Conservation (phyloP, 345 rosid species). For the Citrus reticulata region DNA sequence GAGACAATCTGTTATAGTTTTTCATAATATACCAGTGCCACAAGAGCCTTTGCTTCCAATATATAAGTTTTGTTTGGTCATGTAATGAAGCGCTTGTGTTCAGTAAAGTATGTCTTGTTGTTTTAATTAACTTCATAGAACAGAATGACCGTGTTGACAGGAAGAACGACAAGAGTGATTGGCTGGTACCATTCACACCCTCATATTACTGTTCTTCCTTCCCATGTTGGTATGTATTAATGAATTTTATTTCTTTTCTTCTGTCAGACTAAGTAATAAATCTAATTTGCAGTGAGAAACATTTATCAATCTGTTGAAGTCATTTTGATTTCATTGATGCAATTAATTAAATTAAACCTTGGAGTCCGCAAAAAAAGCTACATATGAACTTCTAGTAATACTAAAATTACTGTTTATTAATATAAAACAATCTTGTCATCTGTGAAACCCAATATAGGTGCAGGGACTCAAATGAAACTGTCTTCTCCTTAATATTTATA, state of each 20-base stretch:
- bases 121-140: slow-evolving; percentile 43
- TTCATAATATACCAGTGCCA: too few species aligned
- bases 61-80: not conserved
- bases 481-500: not conserved
- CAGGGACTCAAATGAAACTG: not conserved
- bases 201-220: slow-evolving; percentile 95
- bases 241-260: not conserved
- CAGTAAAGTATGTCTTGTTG: not conserved
- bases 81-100: not conserved
- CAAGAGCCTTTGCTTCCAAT: not conserved
- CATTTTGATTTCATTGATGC: not conserved
- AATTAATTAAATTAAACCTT: not conserved
- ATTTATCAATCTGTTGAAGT: not conserved
- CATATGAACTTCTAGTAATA: not conserved
- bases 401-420: not conserved
- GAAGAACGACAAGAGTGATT: slow-evolving; percentile 86
- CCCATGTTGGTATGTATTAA: slow-evolving; percentile 78
- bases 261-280: not conserved
- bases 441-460: not conserved
- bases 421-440: not conserved
- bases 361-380: not conserved
- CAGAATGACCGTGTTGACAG: slow-evolving; percentile 82
- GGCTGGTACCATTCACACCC: slow-evolving; percentile 99
- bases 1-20: too few species aligned
- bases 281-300: not conserved